Evolutionary conservation across 345 rosid species (phyloP).

Genomic region (Streptanthus diversifolius): DNA sequence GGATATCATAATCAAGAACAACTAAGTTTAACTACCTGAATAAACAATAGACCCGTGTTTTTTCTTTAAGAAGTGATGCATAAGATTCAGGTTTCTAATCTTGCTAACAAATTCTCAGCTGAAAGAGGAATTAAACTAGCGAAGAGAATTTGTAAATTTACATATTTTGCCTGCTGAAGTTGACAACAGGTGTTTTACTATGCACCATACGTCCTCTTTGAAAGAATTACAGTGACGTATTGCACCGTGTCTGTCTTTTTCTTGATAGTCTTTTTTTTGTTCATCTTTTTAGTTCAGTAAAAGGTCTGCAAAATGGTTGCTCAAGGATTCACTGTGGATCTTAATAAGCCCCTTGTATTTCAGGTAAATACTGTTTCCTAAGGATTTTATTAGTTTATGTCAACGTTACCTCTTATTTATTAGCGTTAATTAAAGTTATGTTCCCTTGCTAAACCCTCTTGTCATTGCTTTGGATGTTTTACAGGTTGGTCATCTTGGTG

Average conservation of each 20-base stretch:
- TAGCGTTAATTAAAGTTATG: background rate
- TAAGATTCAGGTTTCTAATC: background rate
- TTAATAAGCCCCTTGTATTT: slow-evolving; percentile 49
- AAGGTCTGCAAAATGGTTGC: slow-evolving; percentile 42
- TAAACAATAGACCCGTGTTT: too few relatives aligned
- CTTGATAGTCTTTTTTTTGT: background rate
- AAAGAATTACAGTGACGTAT: background rate
- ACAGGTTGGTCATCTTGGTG: slow-evolving; percentile 83
- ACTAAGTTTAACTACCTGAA: background rate
- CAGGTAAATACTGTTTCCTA: slow-evolving; percentile 35
- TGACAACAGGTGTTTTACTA: slow-evolving; percentile 2
- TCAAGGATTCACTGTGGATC: slow-evolving; percentile 45
- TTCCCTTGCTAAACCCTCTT: background rate
- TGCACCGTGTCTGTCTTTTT: background rate
- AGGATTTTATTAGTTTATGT: background rate
- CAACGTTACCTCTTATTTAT: background rate
- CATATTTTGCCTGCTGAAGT: background rate
- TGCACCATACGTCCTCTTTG: background rate
- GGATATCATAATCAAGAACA: background rate
- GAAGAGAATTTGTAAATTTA: background rate
- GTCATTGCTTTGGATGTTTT: slow-evolving; percentile 18
- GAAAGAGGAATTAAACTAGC: background rate
- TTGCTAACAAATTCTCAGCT: background rate
- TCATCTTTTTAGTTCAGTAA: background rate
- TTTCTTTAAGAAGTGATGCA: slow-evolving; percentile 2